phyloP scores from a whole-genome alignment of 805 yeast genomes.

The Metschnikowia continentalis region DNA sequence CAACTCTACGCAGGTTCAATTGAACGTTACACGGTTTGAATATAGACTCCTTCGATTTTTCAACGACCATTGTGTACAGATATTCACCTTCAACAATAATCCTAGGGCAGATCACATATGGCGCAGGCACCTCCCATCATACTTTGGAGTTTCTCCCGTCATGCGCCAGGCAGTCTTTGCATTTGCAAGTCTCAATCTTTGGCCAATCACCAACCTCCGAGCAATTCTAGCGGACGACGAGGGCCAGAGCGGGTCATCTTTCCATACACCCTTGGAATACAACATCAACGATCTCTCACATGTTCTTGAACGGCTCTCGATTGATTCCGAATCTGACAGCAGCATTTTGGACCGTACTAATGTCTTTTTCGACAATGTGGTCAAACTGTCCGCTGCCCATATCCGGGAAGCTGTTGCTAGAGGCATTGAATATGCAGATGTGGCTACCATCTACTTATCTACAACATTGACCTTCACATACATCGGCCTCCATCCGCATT shows the following conservation, averaged over 20 bases:
- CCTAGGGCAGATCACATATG: constrained; percentile 21
- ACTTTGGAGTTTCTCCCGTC: constrained; percentile 23
- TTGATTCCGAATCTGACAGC: constrained; percentile 10
- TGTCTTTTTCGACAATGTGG: constrained; percentile 21
- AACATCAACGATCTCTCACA: constrained; percentile 6
- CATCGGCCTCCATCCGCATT: constrained; percentile 30
- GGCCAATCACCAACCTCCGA: constrained; percentile 21
- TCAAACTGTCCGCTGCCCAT: constrained; percentile 8
- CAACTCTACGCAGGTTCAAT: constrained; percentile 19
- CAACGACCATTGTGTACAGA: constrained; percentile 24
- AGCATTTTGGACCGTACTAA: constrained; percentile 19
- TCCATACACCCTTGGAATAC: neutral
- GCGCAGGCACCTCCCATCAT: constrained; percentile 24
- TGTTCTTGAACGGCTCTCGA: constrained; percentile 8
- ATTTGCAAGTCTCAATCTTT: constrained; percentile 23
- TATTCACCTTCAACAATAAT: constrained; percentile 24
- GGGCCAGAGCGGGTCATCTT: neutral
- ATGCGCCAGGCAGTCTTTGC: constrained; percentile 25
- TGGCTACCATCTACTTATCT: constrained; percentile 10
- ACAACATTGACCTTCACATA: constrained; percentile 25
- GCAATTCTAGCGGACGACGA: constrained; percentile 9
- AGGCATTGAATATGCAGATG: constrained; percentile 3
- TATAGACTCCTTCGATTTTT: constrained; percentile 26
- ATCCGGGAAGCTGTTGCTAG: neutral
- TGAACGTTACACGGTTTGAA: constrained; percentile 22